Evolutionary conservation across 73 alveolate genomes (phyloP).

Genomic region (Uronychia binucleata): DNA sequence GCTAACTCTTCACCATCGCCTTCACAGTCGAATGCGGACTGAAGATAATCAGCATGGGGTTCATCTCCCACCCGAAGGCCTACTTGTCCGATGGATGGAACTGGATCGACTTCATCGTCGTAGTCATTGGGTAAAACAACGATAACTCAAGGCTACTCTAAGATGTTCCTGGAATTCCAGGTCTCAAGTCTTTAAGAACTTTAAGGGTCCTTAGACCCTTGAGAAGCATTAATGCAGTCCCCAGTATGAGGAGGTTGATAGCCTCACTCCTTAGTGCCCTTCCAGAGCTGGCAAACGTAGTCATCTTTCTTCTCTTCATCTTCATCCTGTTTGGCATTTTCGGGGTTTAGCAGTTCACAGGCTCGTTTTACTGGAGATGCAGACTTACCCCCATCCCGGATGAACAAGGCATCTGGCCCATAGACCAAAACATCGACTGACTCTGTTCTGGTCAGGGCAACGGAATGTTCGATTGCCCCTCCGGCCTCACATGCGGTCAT

Average conservation of each 20-base stretch:
- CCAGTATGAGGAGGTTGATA: constrained; percentile 36
- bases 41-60: constrained; percentile 40
- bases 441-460: too few species aligned
- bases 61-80: constrained; percentile 21
- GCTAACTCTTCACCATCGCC: constrained; percentile 11
- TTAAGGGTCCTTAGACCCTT: constrained; percentile 37
- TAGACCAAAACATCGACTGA: too few species aligned
- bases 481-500: constrained; percentile 17
- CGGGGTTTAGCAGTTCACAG: constrained; percentile 52
- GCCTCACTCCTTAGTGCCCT: constrained; percentile 23
- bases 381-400: constrained; percentile 25
- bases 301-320: constrained; percentile 32
- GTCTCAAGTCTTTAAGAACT: constrained; percentile 28
- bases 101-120: constrained; percentile 45
- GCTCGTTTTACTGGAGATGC: constrained; percentile 28
- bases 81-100: constrained; percentile 57
- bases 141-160: neutral
- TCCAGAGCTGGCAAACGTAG: constrained; percentile 43
- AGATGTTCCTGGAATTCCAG: constrained; percentile 14
- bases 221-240: constrained; percentile 42
- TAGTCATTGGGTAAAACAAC: constrained; percentile 27
- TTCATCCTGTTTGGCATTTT: constrained; percentile 41
- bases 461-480: constrained; percentile 13
- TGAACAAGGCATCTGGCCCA: constrained; percentile 27
- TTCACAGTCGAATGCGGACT: constrained; percentile 36